A percentile compares a stretch with the other conserved stretches of the same genome.
phyloP scores from a whole-genome alignment of 805 yeast species.

The Wickerhamiella galacta region DNA sequence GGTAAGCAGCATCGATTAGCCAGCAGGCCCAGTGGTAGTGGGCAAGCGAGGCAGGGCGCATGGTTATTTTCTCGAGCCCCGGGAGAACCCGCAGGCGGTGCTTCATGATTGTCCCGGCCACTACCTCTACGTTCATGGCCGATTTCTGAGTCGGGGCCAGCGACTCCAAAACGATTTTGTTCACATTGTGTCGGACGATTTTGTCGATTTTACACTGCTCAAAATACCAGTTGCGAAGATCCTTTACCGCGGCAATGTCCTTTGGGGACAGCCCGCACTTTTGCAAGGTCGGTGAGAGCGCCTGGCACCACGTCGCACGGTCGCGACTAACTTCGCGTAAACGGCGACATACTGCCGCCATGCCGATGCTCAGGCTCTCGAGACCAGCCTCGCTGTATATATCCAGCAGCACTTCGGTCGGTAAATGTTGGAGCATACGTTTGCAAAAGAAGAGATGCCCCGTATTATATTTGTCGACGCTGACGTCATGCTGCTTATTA shows the following conservation, averaged over 20 bases:
- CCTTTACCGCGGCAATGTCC: slow-evolving; percentile 8
- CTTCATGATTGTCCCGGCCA: slow-evolving; percentile 7
- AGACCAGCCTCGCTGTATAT: slow-evolving; percentile 11
- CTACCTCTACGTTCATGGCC: slow-evolving; percentile 7
- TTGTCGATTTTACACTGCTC: slow-evolving; percentile 6
- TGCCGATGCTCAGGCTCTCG: slow-evolving; percentile 10
- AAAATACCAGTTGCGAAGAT: slow-evolving; percentile 9
- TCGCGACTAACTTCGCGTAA: slow-evolving; percentile 12
- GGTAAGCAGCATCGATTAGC: slow-evolving; percentile 7
- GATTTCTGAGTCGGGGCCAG: slow-evolving; percentile 11
- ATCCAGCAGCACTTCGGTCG: slow-evolving; percentile 7
- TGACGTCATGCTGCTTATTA: too few species aligned
- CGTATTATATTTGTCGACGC: too few species aligned
- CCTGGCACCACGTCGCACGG: slow-evolving; percentile 11
- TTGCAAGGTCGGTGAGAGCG: slow-evolving; percentile 4
- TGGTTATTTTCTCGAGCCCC: slow-evolving; percentile 4
- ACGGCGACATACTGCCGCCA: slow-evolving; percentile 10
- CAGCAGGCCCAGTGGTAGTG: slow-evolving; percentile 13
- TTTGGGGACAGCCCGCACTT: slow-evolving; percentile 6
- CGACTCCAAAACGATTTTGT: slow-evolving; percentile 11
- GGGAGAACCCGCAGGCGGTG: slow-evolving; percentile 7
- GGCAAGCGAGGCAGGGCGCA: slow-evolving; percentile 8
- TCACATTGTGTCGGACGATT: slow-evolving; percentile 8
- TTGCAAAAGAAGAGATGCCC: background rate
- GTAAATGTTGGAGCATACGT: slow-evolving; percentile 5